phyloP scores from a whole-genome alignment of 202 grass and related monocot genomes.

The Setaria italica region DNA sequence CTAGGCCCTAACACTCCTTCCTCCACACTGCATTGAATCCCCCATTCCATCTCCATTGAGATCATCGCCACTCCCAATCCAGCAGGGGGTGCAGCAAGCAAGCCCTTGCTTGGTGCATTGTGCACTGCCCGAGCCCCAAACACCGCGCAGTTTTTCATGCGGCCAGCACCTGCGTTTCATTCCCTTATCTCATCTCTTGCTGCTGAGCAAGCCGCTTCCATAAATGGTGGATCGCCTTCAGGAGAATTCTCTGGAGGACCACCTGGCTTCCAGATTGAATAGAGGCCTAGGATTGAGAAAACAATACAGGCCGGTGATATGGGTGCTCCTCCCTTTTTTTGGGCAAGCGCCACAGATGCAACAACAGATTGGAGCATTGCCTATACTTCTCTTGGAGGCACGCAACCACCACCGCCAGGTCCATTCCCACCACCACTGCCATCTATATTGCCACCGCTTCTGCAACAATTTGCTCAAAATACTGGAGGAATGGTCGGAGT shows the following conservation, averaged over 20 bases:
- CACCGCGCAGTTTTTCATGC: slow-evolving; percentile 59
- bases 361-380: slow-evolving; percentile 53
- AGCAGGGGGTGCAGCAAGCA: background rate
- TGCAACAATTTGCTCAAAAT: slow-evolving; percentile 70
- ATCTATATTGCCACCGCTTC: slow-evolving; percentile 49
- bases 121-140: slow-evolving; percentile 43
- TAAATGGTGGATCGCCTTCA: slow-evolving; percentile 39
- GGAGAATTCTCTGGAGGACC: slow-evolving; percentile 51
- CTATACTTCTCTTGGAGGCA: slow-evolving; percentile 48
- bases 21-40: slow-evolving; percentile 14
- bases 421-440: slow-evolving; percentile 70
- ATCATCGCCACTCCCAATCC: slow-evolving; percentile 40
- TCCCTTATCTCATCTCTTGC: slow-evolving; percentile 64
- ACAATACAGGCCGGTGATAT: too few species aligned
- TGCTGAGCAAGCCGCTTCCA: slow-evolving; percentile 73
- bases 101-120: slow-evolving; percentile 7
- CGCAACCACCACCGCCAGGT: slow-evolving; percentile 34
- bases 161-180: background rate
- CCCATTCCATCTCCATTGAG: slow-evolving; percentile 46
- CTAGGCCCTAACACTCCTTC: too few species aligned
- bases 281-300: slow-evolving; percentile 48
- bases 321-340: slow-evolving; percentile 40
- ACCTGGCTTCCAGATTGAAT: slow-evolving; percentile 66
- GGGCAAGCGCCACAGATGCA: slow-evolving; percentile 47
- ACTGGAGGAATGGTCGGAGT: slow-evolving; percentile 58